Percentiles rank a stretch among this genome's conserved stretches.
These are phyloP conservation scores for Colletotrichum spaethianum DNA, from an alignment of 2,329 filamentous ascomycete species.

Conservation along the genomic window DNA sequence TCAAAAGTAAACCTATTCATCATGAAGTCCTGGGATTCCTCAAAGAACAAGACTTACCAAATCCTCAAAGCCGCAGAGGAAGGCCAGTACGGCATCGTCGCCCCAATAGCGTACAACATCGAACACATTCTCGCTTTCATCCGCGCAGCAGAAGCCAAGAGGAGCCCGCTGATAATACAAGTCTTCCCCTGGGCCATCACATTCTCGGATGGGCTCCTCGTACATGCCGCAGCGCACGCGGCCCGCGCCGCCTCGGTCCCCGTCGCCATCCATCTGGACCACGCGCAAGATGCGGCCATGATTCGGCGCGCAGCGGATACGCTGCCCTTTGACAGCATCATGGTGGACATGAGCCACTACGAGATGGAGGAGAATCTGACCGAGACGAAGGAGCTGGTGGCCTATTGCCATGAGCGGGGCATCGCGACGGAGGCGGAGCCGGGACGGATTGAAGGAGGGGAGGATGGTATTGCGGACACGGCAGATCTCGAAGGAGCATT, in stretches of 20 bases:
- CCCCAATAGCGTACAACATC: conserved; percentile 57
- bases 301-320: conserved; percentile 69
- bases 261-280: conserved; percentile 73
- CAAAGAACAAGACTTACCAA: conserved; percentile 46
- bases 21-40: conserved; percentile 44
- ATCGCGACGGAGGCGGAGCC: no score
- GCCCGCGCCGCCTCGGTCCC: conserved; percentile 46
- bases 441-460: no score
- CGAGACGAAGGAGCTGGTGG: conserved; percentile 72
- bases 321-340: conserved; percentile 77
- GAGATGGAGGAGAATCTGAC: conserved; percentile 79
- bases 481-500: no score
- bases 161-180: no score
- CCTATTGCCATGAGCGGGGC: conserved; percentile 67
- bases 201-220: conserved; percentile 69
- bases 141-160: no score
- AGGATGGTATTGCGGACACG: no score
- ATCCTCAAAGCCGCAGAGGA: conserved; percentile 68
- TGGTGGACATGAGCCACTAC: conserved; percentile 84
- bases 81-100: conserved; percentile 68
- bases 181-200: conserved; percentile 55
- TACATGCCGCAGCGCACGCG: conserved; percentile 69
- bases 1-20: not conserved
- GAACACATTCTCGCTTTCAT: no score
- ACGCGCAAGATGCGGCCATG: conserved; percentile 72